Evolutionary conservation across 129 eudicot species (phyloP), one percentile per base, ranked within the genome.

Genomic region (Logfia minima): DNA sequence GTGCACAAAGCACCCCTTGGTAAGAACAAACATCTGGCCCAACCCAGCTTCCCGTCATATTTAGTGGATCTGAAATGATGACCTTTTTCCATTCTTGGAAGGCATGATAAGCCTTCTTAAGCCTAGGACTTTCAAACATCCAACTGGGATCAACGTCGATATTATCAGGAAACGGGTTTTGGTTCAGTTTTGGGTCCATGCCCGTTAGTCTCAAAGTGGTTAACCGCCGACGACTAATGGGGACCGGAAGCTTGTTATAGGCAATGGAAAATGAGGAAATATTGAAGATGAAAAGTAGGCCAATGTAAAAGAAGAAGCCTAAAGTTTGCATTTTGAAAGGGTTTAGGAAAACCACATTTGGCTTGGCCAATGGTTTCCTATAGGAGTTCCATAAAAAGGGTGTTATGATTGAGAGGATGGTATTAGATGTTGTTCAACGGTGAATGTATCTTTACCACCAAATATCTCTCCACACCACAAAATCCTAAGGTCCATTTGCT

Each of bases 21-120:
- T 90, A 93, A 5, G 85, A 64, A 84, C 97, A 90, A 8, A 90
- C 92, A 66, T 91, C 75, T 0, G 93, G 85, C 6, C 98, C 98
- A 1, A 67, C 85, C 97, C 98, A 94, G 52, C 84, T 87, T 24
- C 26, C 72, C 0, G 96, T 91, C 74, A 86, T 61, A 77, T 87
- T 82, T 2, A 5, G 31, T 0, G 98, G 97, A 61, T 93, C 98
- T 1, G 98, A 93, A 61, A 82, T 86, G 16, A 93, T 81, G 13
- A 84, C 85, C 39, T 81, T 76, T 75, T 89, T 93, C 97, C 96
- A 91, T 69, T 90, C 91, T 69, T 90, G 91, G 16, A 93, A 84
- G 61, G 90, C 96, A 45, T 70, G 48, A 74, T 82, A 87, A 22
- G 96, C 98, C 17, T 65, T 87, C 29, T 81, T 79, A 37, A 93